A percentile compares a stretch with the other conserved stretches of the same genome.
Evolutionary conservation across 345 rosid genomes (phyloP).

Genomic region (Lumnitzera littorea): DNA sequence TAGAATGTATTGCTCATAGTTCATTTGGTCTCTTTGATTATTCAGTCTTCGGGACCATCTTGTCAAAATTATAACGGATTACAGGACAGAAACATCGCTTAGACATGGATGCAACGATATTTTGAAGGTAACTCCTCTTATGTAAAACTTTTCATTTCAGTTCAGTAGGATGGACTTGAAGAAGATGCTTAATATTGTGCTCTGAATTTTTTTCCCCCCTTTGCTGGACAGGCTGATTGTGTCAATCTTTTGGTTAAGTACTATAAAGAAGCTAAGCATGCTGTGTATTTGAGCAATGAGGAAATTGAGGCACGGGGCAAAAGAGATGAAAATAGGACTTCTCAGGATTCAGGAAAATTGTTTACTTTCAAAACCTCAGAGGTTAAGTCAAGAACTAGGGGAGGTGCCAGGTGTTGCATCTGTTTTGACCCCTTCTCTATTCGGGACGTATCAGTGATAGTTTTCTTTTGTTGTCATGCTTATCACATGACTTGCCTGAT

Average conservation of each 20-base stretch:
- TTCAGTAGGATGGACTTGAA: neutral
- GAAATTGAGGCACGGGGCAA: slow-evolving; percentile 55
- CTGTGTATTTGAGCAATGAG: slow-evolving; percentile 58
- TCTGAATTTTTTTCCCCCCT: neutral
- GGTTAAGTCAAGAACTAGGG: slow-evolving; percentile 82
- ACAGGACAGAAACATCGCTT: slow-evolving; percentile 97
- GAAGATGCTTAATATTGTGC: slow-evolving; percentile 12
- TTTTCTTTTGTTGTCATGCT: slow-evolving; percentile 95
- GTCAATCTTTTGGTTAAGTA: slow-evolving; percentile 85
- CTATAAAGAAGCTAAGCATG: slow-evolving; percentile 81
- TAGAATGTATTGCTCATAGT: neutral
- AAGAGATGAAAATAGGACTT: slow-evolving; percentile 37
- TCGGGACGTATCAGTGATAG: slow-evolving; percentile 60
- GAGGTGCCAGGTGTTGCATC: slow-evolving; percentile 88
- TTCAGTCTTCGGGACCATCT: slow-evolving; percentile 89
- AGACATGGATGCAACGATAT: slow-evolving; percentile 97
- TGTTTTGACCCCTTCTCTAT: slow-evolving; percentile 88
- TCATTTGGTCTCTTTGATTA: neutral
- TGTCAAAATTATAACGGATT: slow-evolving; percentile 91
- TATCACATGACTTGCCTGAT: slow-evolving; percentile 76
- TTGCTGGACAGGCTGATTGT: slow-evolving; percentile 67
- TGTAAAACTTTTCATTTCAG: neutral
- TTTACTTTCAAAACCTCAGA: slow-evolving; percentile 42
- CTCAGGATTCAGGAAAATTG: slow-evolving; percentile 41
- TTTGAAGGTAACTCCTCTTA: slow-evolving; percentile 55